Evolutionary conservation across 2,329 filamentous ascomycete species (phyloP).

Genomic region (Neofusicoccum sp.): DNA sequence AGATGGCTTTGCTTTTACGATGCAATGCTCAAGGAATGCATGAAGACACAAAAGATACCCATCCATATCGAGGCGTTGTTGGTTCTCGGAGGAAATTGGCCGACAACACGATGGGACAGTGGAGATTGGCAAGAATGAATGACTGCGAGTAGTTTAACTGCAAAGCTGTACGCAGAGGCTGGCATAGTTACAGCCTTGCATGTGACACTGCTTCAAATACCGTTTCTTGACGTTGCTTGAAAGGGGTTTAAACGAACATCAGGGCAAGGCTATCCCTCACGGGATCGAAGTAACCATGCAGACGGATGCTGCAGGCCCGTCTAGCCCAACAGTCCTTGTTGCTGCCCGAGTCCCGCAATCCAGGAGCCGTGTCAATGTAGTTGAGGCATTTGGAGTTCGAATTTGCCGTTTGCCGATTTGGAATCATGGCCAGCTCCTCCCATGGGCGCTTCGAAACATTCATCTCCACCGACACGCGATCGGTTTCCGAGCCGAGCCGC

Average conservation of each 20-base stretch:
- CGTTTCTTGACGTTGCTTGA: neutral
- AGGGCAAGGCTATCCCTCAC: neutral
- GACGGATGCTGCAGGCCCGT: neutral
- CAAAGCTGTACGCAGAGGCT: neutral
- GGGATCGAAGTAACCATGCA: neutral
- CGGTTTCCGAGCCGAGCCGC: neutral
- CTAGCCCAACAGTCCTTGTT: no score
- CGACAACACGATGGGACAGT: neutral
- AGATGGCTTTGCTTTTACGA: neutral
- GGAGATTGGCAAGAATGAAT: neutral
- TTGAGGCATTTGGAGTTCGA: no score
- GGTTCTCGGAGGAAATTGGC: neutral
- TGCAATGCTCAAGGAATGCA: neutral
- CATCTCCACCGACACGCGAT: neutral
- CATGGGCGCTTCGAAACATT: neutral
- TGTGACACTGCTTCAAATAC: neutral
- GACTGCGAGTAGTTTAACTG: neutral
- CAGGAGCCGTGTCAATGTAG: no score
- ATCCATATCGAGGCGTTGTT: constrained; percentile 8
- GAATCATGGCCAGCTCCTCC: neutral
- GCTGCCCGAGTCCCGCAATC: neutral
- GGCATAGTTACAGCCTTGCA: neutral
- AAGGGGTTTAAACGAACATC: neutral
- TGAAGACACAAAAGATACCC: constrained; percentile 10
- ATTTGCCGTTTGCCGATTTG: neutral